phyloP scores from a whole-genome alignment of 2,329 filamentous ascomycete genomes.

The Sporothrix phasma region DNA sequence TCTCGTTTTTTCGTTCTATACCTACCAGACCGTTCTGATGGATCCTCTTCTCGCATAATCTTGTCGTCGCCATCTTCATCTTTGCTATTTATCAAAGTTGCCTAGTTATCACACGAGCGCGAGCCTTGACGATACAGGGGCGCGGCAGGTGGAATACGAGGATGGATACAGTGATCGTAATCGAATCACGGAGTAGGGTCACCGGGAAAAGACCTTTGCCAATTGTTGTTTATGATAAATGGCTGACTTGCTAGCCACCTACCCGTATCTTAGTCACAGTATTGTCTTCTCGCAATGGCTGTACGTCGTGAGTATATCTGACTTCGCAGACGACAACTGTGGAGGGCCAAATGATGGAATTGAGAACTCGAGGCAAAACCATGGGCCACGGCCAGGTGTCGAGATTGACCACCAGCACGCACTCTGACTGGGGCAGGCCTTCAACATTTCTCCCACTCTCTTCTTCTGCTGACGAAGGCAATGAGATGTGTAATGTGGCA shows the following conservation, averaged over 20 bases:
- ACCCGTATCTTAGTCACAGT: neutral
- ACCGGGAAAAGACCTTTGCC: neutral
- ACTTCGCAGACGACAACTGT: neutral
- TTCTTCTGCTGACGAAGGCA: neutral
- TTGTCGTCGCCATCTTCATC: neutral
- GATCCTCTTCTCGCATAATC: neutral
- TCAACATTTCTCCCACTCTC: too few relatives aligned
- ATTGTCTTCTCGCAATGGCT: too few relatives aligned
- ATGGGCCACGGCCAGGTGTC: too few relatives aligned
- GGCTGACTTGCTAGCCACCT: neutral
- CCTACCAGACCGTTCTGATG: neutral
- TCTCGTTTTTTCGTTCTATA: neutral
- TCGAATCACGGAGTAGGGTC: neutral
- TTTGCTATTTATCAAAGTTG: neutral
- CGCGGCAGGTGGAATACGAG: slow-evolving; percentile 4
- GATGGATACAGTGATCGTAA: neutral
- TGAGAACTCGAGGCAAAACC: neutral
- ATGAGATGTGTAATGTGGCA: neutral
- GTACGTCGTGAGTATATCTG: too few relatives aligned
- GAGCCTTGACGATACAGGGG: neutral
- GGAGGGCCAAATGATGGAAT: neutral
- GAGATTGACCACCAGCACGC: too few relatives aligned
- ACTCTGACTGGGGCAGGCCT: neutral
- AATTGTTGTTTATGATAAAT: neutral
- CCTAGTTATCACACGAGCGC: neutral